phyloP scores from a whole-genome alignment of 805 yeast genomes.

The Schizosaccharomyces pombe region ASM294v3 CU329670.1:3453001-3453500 shows the following conservation, averaged over 20 bases:
- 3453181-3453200: not conserved
- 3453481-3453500: not conserved
- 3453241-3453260: not conserved
- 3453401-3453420: not conserved
- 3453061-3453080: not conserved
- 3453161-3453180: not conserved
- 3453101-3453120: not conserved
- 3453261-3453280: not conserved
- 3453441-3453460: not conserved
- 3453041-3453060: not conserved
- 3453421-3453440: slow-evolving; percentile 1
- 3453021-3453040: no score
- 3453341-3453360: no score
- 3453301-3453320: not conserved
- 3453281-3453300: not conserved
- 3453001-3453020: no score
- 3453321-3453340: no score
- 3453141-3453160: not conserved
- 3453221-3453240: not conserved
- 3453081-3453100: not conserved
- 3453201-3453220: not conserved
- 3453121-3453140: not conserved
- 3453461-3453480: not conserved
- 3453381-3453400: not conserved
- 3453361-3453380: not conserved